Evolutionary conservation across 768 basidiomycete genomes (phyloP), one percentile per base, ranked within the genome.

Genomic region (Flagelloscypha sp.): DNA sequence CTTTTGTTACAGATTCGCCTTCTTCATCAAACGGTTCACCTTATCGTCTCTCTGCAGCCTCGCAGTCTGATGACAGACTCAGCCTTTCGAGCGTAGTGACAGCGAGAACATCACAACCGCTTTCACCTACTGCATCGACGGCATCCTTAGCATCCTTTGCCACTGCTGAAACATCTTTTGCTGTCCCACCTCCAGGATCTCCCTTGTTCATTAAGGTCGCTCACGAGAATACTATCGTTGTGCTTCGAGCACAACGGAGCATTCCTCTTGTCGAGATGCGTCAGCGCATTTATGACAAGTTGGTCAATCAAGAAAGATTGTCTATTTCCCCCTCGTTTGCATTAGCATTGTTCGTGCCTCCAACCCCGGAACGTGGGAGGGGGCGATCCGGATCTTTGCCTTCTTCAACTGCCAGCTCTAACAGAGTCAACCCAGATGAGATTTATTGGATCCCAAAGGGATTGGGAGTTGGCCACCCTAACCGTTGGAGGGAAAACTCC

Each of bases 121-220:
- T 10, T 39, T 41, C 34, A 42, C 40, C 29, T 43, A 42, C 41
- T 41, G 36, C 19, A 48, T 42, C 23, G 40, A 48, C 16, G 45
- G 49, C 43, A 50, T 47, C 23, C 32, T 54, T 24, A 54, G 55
- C 16, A n/a, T 55, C 55, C 11, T 55, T 65, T 10, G 56, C 63
- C n/a, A 65, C 63, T 13, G 56, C 58, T 5, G 62, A 63, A 3
- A 56, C 57, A 4, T 44, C 49, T 4, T 40, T 37, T 31, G 43
- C 48, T 21, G 32, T 50, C 41, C 45, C 52, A 46, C 38, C 24
- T 45, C 48, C 36, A 56, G 29, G 33, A 18, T 37, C 46, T 40
- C 35, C 53, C 17, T 46, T 83, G 30, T 60, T 68, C 2, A 67
- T 85, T 61, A 86, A 86, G 58, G 84, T 74, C 4, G 68, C 67